phyloP scores from a whole-genome alignment of 1,284 basidiomycete species.

The Lentinus polychrous region DNA sequence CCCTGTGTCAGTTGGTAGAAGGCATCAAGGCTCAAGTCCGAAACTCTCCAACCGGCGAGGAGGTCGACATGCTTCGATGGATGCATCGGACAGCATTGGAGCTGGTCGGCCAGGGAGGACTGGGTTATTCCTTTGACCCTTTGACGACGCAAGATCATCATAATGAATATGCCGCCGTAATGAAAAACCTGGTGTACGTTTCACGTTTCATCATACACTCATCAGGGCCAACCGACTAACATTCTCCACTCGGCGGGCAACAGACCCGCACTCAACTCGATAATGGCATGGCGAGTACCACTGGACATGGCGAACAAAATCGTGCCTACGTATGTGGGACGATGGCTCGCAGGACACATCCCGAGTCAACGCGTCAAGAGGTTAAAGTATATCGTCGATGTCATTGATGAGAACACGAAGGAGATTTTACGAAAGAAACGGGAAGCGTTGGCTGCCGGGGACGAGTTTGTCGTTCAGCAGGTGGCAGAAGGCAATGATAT shows the following conservation, averaged over 20 bases:
- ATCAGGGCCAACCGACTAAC: background rate
- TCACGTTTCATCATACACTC: constrained; percentile 7
- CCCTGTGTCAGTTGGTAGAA: background rate
- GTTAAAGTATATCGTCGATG: constrained; percentile 30
- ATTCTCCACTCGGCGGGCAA: constrained; percentile 15
- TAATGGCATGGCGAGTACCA: too few species aligned
- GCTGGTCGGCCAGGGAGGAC: constrained; percentile 26
- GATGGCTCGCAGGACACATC: too few species aligned
- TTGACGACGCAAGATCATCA: constrained; percentile 25
- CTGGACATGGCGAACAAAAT: too few species aligned
- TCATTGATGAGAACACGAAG: constrained; percentile 29
- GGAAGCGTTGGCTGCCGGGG: constrained; percentile 28
- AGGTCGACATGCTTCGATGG: constrained; percentile 33
- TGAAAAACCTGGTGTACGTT: constrained; percentile 23
- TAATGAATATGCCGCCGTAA: constrained; percentile 19
- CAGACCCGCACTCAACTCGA: too few species aligned
- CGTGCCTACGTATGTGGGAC: too few species aligned
- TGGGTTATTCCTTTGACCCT: constrained; percentile 37
- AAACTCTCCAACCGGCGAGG: constrained; percentile 8
- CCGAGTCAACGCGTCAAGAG: too few species aligned
- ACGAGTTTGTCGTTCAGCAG: constrained; percentile 26
- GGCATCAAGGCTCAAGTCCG: constrained; percentile 12
- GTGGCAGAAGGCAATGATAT: constrained; percentile 38
- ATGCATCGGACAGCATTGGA: constrained; percentile 30
- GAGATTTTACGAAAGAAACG: constrained; percentile 36